Percentiles rank a stretch among this genome's conserved stretches.
Evolutionary conservation across 2,329 filamentous ascomycete genomes (phyloP).

Genomic region (Hortaea sp.): DNA sequence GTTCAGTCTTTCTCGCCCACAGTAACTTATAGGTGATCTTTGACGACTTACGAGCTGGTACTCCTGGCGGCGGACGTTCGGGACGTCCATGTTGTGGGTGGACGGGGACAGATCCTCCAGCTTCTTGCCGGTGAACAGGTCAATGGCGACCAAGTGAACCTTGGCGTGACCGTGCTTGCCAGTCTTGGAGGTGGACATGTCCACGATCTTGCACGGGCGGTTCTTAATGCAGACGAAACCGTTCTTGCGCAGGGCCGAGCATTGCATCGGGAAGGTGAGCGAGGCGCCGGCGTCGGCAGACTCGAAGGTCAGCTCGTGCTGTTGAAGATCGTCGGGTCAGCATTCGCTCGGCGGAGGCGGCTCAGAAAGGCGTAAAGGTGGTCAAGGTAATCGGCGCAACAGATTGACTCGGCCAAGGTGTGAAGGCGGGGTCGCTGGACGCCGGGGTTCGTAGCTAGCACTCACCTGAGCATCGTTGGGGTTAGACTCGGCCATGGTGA

Average conservation of each 20-base stretch:
- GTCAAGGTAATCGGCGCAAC: background rate
- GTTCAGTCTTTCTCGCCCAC: slow-evolving; percentile 9
- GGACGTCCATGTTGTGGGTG: slow-evolving; percentile 96
- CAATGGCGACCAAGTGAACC: slow-evolving; percentile 94
- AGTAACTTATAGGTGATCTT: background rate
- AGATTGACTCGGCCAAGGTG: slow-evolving; percentile 1
- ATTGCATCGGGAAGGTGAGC: slow-evolving; percentile 93
- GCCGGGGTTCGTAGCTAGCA: slow-evolving; percentile 6
- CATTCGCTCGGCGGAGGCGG: background rate
- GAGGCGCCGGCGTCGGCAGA: slow-evolving; percentile 94
- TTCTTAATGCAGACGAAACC: slow-evolving; percentile 96
- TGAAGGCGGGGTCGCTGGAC: background rate
- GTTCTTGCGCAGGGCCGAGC: slow-evolving; percentile 99
- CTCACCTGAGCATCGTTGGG: slow-evolving; percentile 53
- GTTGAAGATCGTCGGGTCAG: slow-evolving; percentile 3
- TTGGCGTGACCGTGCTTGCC: slow-evolving; percentile 99
- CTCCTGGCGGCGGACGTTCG: slow-evolving; percentile 81
- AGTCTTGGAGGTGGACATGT: slow-evolving; percentile 99
- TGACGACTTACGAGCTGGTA: slow-evolving; percentile 74
- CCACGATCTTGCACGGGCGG: slow-evolving; percentile 99
- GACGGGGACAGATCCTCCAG: slow-evolving; percentile 97
- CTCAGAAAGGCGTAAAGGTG: background rate
- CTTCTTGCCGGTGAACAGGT: slow-evolving; percentile 99
- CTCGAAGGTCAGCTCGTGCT: slow-evolving; percentile 68
- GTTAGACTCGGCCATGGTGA: slow-evolving; percentile 1